Evolutionary conservation across 164 flowering plant species (phyloP), one percentile per base, ranked within the genome.

Genomic region (Tetracentron sinense): DNA sequence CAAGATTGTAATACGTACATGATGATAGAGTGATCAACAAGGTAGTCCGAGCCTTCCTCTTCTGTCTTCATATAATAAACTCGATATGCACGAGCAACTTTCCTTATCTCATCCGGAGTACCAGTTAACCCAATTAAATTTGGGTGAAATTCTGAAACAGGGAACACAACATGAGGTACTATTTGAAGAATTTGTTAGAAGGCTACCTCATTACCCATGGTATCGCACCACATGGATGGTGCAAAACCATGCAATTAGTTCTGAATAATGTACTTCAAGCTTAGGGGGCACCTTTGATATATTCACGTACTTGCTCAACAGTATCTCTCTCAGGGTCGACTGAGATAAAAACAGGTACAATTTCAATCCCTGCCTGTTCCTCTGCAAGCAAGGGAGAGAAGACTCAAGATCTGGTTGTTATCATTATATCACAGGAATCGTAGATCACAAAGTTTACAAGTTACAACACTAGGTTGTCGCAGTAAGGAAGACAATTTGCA

Each of bases 271-370:
- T 42, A 60, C 5, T 31, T n/a, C 3, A 31, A 30, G 20, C 20
- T 38, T n/a, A 50, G 54, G 33, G 55, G 58, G 51, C 65, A 94
- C 98, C 98, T 89, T 84, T 82, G 50, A 94, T 85, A 72, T 94
- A 91, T 69, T 85, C 96, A 17, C 79, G 67, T 20, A 94, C 95
- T 81, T 94, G 98, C 78, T 89, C 93, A 72, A 88, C 93, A 19
- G 79, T 87, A 69, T 91, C 98, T 78, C 98, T 85, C 77, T 94
- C 98, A 30, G 98, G 98, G 82, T 94, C 98, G 56, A 94, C 95
- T 60, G 97, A 87, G 51, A 91, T 91, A 73, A 94, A 94, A 49
- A 91, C 78, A 8, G 96, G 96, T 44, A 88, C 90, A 60, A 94
- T 67, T 46, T 89, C 93, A 54, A 87, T 46, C 27, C 86, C 84